Evolutionary conservation across 2,329 filamentous ascomycete genomes (phyloP).

Genomic region (Elsinoe australis): DNA sequence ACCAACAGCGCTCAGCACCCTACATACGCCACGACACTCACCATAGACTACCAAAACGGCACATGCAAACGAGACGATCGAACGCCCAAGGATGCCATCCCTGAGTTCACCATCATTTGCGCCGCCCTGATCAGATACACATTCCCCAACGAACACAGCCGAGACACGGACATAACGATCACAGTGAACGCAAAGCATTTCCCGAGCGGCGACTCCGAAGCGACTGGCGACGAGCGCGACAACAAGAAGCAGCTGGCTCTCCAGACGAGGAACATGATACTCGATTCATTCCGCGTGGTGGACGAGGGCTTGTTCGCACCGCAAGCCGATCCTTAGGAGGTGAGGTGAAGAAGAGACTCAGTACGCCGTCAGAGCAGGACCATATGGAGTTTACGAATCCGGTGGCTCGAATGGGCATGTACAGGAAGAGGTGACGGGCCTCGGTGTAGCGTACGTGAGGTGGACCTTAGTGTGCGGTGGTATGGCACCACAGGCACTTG

Average conservation of each 20-base stretch:
- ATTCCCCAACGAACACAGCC: slow-evolving; percentile 39
- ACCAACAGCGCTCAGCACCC: too few species aligned
- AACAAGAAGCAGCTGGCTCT: neutral
- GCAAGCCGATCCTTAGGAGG: too few species aligned
- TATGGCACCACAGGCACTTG: too few species aligned
- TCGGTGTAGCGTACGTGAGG: too few species aligned
- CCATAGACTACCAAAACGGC: neutral
- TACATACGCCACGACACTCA: too few species aligned
- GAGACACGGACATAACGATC: slow-evolving; percentile 73
- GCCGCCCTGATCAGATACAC: slow-evolving; percentile 56
- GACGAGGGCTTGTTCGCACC: slow-evolving; percentile 1
- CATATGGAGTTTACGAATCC: too few species aligned
- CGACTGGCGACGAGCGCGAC: slow-evolving; percentile 27
- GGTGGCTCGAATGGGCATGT: too few species aligned
- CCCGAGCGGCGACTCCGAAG: slow-evolving; percentile 62
- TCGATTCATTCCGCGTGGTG: neutral
- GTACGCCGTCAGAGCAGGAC: neutral
- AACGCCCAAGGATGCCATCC: too few species aligned
- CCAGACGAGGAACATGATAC: neutral
- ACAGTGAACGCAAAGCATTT: slow-evolving; percentile 85
- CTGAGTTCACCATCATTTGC: slow-evolving; percentile 57
- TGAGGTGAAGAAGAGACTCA: neutral
- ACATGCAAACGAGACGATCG: too few species aligned
- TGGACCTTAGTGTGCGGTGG: too few species aligned
- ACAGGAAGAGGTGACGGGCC: too few species aligned